Evolutionary conservation across 306 rosid species (phyloP).

Genomic region (Gillenia trifoliata): DNA sequence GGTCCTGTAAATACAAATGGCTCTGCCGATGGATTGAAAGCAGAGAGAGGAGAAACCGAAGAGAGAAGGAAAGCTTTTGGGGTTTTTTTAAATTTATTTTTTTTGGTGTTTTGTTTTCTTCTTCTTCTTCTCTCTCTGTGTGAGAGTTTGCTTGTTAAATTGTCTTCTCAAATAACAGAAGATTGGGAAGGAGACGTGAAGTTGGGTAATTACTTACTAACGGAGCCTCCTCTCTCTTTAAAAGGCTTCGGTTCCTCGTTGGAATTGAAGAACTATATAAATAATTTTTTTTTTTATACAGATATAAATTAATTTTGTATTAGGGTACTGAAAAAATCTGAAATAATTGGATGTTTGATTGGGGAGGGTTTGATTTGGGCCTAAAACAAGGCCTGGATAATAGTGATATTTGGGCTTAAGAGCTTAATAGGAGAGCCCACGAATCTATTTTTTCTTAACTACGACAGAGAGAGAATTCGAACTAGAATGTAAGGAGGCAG

Average conservation of each 20-base stretch:
- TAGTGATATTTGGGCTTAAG: not conserved
- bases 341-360: not conserved
- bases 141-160: constrained; percentile 1
- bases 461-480: too few relatives aligned
- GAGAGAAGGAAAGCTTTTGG: constrained; percentile 28
- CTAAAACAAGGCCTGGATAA: not conserved
- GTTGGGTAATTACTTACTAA: constrained; percentile 12
- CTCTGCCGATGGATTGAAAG: not conserved
- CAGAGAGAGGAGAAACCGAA: constrained; percentile 19
- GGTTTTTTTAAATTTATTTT: too few relatives aligned
- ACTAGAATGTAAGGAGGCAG: not conserved
- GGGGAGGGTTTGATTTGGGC: not conserved
- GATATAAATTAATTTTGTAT: not conserved
- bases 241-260: too few relatives aligned
- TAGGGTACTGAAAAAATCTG: not conserved
- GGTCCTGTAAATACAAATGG: not conserved
- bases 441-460: too few relatives aligned
- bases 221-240: too few relatives aligned
- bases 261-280: not conserved
- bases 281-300: too few relatives aligned
- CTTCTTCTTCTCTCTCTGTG: not conserved
- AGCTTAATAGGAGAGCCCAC: not conserved
- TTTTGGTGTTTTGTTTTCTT: not conserved
- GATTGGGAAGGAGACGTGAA: constrained; percentile 25
- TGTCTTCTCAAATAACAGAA: not conserved